phyloP scores from a whole-genome alignment of 1,284 basidiomycete species.

The Cryptococcus sp. region DNA sequence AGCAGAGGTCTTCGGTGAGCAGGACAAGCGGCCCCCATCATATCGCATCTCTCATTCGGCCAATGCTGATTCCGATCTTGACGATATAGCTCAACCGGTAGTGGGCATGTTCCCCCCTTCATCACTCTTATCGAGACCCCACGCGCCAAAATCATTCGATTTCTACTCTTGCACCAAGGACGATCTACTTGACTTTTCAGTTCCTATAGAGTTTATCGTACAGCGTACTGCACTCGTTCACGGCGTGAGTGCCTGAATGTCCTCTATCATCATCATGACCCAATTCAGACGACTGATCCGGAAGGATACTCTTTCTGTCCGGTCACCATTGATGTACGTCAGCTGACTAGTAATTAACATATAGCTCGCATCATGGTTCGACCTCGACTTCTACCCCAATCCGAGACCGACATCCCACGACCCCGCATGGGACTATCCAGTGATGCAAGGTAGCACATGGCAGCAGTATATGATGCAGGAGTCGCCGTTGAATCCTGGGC shows the following conservation, averaged over 20 bases:
- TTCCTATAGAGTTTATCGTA: constrained; percentile 48
- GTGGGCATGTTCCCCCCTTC: constrained; percentile 54
- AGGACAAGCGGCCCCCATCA: neutral
- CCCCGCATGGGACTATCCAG: constrained; percentile 37
- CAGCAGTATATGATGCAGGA: constrained; percentile 40
- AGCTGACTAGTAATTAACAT: neutral
- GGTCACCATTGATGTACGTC: neutral
- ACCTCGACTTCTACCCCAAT: constrained; percentile 45
- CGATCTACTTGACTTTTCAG: constrained; percentile 49
- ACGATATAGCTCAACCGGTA: constrained; percentile 46
- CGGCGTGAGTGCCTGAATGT: constrained; percentile 34
- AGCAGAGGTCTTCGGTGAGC: constrained; percentile 48
- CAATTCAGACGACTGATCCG: neutral
- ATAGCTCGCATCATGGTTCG: constrained; percentile 53
- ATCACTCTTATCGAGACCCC: constrained; percentile 41
- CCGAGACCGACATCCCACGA: constrained; percentile 17
- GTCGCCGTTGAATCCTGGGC: constrained; percentile 46
- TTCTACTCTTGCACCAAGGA: constrained; percentile 49
- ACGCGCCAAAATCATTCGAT: constrained; percentile 48
- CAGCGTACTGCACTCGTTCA: constrained; percentile 49
- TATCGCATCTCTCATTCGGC: neutral
- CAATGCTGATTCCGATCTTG: neutral
- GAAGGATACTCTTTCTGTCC: neutral
- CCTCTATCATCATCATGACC: neutral
- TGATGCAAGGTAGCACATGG: constrained; percentile 30